Percentiles rank a stretch among this genome's conserved stretches.
Conservation (phyloP, 148 eudicot species). For the Spergularia marina region DNA sequence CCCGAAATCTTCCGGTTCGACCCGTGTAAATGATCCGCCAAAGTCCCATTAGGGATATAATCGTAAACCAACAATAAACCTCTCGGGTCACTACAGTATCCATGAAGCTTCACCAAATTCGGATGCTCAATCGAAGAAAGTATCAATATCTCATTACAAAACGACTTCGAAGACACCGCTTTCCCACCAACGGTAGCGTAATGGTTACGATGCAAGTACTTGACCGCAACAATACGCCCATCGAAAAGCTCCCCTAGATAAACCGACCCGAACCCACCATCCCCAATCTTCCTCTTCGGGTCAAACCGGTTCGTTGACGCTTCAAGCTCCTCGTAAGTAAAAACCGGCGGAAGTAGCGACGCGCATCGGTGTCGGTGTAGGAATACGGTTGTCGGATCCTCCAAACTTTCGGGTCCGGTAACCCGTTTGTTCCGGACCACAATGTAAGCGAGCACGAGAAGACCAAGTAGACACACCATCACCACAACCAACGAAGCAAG, state of each 20-base stretch:
- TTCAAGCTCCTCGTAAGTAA: conserved; percentile 83
- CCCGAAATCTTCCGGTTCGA: conserved; percentile 35
- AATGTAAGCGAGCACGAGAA: conserved; percentile 22
- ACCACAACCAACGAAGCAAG: conserved; percentile 24
- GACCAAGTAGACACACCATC: conserved; percentile 31
- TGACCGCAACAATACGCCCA: conserved; percentile 62
- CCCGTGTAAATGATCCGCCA: conserved; percentile 74
- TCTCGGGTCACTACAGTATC: conserved; percentile 88
- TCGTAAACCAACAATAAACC: conserved; percentile 79
- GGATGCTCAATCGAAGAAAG: conserved; percentile 73
- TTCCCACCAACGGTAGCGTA: conserved; percentile 28
- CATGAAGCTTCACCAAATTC: conserved; percentile 75
- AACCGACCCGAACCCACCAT: conserved; percentile 89
- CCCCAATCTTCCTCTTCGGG: conserved; percentile 72
- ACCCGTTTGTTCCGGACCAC: conserved; percentile 28
- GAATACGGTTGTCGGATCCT: conserved; percentile 59
- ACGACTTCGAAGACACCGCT: conserved; percentile 55
- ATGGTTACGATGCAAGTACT: conserved; percentile 52
- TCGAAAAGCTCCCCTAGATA: conserved; percentile 60
- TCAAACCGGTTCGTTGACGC: conserved; percentile 72
- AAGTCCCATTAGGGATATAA: conserved; percentile 76
- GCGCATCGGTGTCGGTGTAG: conserved; percentile 68
- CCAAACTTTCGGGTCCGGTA: conserved; percentile 9
- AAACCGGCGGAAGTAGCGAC: conserved; percentile 71
- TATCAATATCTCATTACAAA: conserved; percentile 84